A percentile compares a stretch with the other conserved stretches of the same genome.
Evolutionary conservation across 2,329 filamentous ascomycete genomes (phyloP).

Genomic region (Ceratocystis colombiana): DNA sequence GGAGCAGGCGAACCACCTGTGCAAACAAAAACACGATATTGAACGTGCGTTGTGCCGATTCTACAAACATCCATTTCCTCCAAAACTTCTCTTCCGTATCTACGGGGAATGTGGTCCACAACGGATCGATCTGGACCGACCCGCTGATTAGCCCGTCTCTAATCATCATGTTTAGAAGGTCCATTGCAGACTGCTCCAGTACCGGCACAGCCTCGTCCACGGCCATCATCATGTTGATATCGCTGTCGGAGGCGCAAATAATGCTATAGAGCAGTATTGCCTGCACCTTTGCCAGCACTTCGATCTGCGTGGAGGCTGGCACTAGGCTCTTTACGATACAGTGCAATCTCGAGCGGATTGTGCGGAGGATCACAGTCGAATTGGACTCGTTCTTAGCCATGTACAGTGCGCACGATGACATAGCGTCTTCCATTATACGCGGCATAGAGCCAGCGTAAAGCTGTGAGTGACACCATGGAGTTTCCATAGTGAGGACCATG

Average conservation of each 20-base stretch:
- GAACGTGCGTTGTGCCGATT: constrained; percentile 44
- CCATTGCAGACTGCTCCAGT: constrained; percentile 11
- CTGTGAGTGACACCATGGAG: constrained; percentile 45
- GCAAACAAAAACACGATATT: constrained; percentile 41
- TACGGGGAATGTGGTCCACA: constrained; percentile 31
- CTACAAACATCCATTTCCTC: constrained; percentile 43
- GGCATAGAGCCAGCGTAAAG: constrained; percentile 46
- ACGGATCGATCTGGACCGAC: neutral
- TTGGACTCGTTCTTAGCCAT: constrained; percentile 42
- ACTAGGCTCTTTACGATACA: constrained; percentile 34
- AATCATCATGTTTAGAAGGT: neutral
- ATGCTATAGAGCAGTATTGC: constrained; percentile 40
- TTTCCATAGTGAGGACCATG: constrained; percentile 42
- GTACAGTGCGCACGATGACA: constrained; percentile 45
- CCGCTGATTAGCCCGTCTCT: neutral
- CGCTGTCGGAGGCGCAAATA: constrained; percentile 39
- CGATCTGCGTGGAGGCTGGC: constrained; percentile 29
- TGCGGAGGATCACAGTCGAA: constrained; percentile 39
- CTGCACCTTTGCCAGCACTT: constrained; percentile 35
- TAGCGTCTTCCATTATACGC: constrained; percentile 42
- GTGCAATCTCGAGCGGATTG: constrained; percentile 38
- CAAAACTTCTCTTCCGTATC: constrained; percentile 39
- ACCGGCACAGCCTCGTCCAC: constrained; percentile 30
- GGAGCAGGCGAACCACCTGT: constrained; percentile 34
- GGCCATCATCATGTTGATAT: constrained; percentile 32